A percentile compares a stretch with the other conserved stretches of the same genome.
These are phyloP conservation scores for Monilinia laxa DNA, from an alignment of 2,329 filamentous ascomycete genomes.

Conservation along the genomic window DNA sequence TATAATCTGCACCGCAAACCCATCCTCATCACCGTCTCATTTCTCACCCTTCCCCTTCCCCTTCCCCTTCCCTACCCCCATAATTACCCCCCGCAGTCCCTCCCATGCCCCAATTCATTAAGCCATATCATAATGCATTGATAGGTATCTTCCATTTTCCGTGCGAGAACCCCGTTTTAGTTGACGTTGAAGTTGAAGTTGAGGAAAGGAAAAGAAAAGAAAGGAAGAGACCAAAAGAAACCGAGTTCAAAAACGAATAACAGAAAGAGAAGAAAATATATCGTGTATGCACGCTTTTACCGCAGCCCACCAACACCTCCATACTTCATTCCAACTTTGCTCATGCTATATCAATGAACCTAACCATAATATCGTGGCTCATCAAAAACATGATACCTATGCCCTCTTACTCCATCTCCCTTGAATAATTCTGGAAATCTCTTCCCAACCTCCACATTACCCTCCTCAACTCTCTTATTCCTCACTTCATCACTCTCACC, in stretches of 20 bases:
- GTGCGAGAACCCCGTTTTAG: background rate
- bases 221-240: background rate
- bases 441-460: constrained; percentile 71
- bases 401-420: constrained; percentile 82
- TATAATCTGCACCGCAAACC: too few species aligned
- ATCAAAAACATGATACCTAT: constrained; percentile 92
- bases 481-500: constrained; percentile 62
- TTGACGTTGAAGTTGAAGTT: background rate
- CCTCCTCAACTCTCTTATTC: constrained; percentile 60
- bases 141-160: background rate
- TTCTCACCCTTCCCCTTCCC: background rate
- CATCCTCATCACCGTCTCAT: too few species aligned
- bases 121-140: background rate
- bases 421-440: constrained; percentile 83
- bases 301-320: background rate
- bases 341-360: background rate
- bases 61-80: background rate
- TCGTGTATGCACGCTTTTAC: background rate
- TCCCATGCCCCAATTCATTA: background rate
- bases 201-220: background rate
- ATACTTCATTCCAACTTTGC: background rate
- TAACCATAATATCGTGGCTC: constrained; percentile 71
- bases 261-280: background rate
- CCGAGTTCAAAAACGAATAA: background rate
- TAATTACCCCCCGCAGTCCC: background rate